These are phyloP conservation scores for Populus ilicifolia DNA, from an alignment of 345 rosid species.

Conservation along the genomic window DNA sequence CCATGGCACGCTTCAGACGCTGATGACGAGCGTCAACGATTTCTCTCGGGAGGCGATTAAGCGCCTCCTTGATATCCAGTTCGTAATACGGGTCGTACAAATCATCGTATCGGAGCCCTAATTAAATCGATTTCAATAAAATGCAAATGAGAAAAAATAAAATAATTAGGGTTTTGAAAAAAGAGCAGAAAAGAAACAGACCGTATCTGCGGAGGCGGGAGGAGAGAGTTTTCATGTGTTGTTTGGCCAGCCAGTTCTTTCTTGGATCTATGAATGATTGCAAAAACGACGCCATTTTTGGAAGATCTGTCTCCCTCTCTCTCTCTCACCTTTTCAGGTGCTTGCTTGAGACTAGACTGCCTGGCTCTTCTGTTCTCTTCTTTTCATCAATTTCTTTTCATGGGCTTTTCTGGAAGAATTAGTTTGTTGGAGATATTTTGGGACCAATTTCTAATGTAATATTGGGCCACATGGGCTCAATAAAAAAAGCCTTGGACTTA, in stretches of 20 bases:
- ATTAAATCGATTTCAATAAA: background rate
- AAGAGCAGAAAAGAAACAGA: slow-evolving; percentile 6
- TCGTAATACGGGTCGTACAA: slow-evolving; percentile 76
- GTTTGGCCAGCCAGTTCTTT: slow-evolving; percentile 67
- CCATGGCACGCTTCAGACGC: slow-evolving; percentile 98
- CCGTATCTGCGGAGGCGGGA: slow-evolving; percentile 72
- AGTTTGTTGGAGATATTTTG: background rate
- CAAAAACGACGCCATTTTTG: slow-evolving; percentile 46
- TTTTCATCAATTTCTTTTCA: background rate
- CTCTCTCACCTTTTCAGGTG: too few species aligned
- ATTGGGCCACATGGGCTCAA: background rate
- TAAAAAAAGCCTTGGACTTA: background rate
- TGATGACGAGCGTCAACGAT: slow-evolving; percentile 87
- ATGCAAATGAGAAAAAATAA: background rate
- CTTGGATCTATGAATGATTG: slow-evolving; percentile 54
- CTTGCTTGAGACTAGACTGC: background rate
- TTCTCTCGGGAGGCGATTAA: slow-evolving; percentile 83
- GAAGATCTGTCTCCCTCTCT: too few species aligned
- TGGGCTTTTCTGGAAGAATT: slow-evolving; percentile 1
- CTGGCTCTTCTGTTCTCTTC: background rate
- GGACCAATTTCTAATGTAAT: background rate
- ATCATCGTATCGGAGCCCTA: slow-evolving; percentile 92
- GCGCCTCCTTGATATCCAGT: slow-evolving; percentile 82
- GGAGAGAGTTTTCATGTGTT: slow-evolving; percentile 67
- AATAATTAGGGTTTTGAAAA: slow-evolving; percentile 23